Evolutionary conservation across 1,139 yeast species (phyloP), one percentile per base, ranked within the genome.

Genomic region (Groenewaldozyma sp.): DNA sequence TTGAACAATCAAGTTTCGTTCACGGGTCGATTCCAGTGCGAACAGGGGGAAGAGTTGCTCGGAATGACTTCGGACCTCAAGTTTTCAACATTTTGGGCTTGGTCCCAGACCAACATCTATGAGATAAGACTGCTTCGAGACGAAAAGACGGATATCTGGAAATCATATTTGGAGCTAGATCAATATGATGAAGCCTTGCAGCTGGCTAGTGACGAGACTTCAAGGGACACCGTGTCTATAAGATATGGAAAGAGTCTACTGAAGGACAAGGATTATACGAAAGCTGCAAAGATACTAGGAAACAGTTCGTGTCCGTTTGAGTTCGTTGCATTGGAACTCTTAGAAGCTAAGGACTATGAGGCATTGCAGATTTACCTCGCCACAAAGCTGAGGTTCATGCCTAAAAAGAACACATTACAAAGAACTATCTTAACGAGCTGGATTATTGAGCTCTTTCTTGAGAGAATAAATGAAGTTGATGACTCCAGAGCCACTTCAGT

Each of bases 131-230:
- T 83, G 3, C 65, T 83, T 7, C 71, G 69, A 24, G 73, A 82
- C 49, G 97, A 91, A 56, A 68, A 77, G 4, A 64, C 71, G 4
- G 80, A 83, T 19, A 78, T 87, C 3, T 86, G 96, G 95, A 73
- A 72, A 45, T 70, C 80, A 4, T 70, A 83, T 55, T 68, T 82
- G 42, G 74, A 73, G 33, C 68, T 74, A 53, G 72, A 75, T 1
- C 68, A 74, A 42, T 88, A 70, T 58, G 82, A 79, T 14, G 76
- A 76, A 39, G 96, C 97, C 0, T 62, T 87, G 35, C 52, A 61
- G 2, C 53, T 78, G 46, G 52, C 67, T 16, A 49, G 62, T 11
- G 68, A 71, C 37, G 55, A 67, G 3, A 58, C 56, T 3, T 64
- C 70, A 21, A 63, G 58, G 45, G 86, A 83, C 56, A 60, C 70